Percentiles rank a stretch among this genome's conserved stretches.
These are phyloP conservation scores for Persicaria tinctoria DNA, from an alignment of 148 eudicot species.

Conservation along the genomic window DNA sequence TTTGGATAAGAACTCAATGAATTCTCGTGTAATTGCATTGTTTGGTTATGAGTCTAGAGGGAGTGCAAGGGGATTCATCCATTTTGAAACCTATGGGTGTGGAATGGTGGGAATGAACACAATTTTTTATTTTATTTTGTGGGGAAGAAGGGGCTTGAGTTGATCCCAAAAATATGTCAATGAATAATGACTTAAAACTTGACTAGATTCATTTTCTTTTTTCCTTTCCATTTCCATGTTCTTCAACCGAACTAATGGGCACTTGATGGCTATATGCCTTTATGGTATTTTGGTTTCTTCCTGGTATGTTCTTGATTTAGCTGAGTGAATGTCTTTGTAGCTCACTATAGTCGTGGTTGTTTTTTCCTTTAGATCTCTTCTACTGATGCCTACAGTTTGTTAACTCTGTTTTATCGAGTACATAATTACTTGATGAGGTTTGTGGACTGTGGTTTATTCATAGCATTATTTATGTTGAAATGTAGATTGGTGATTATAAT, in stretches of 20 bases:
- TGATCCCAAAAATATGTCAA: too few relatives aligned
- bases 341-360: background rate
- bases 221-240: background rate
- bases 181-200: too few relatives aligned
- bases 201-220: too few relatives aligned
- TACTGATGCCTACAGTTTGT: background rate
- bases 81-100: too few relatives aligned
- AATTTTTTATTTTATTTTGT: too few relatives aligned
- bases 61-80: too few relatives aligned
- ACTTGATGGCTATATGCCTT: background rate
- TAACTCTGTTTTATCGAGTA: background rate
- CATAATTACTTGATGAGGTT: background rate
- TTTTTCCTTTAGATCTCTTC: background rate
- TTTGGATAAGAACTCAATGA: too few relatives aligned
- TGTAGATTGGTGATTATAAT: slow-evolving; percentile 2
- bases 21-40: too few relatives aligned
- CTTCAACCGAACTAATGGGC: background rate
- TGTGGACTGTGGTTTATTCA: background rate
- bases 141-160: too few relatives aligned
- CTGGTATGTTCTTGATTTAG: background rate
- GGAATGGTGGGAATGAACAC: too few relatives aligned
- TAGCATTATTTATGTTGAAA: background rate
- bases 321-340: background rate
- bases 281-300: background rate
- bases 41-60: too few relatives aligned